phyloP scores from a whole-genome alignment of 345 rosid species.

The Pseudoturritis turrita region DNA sequence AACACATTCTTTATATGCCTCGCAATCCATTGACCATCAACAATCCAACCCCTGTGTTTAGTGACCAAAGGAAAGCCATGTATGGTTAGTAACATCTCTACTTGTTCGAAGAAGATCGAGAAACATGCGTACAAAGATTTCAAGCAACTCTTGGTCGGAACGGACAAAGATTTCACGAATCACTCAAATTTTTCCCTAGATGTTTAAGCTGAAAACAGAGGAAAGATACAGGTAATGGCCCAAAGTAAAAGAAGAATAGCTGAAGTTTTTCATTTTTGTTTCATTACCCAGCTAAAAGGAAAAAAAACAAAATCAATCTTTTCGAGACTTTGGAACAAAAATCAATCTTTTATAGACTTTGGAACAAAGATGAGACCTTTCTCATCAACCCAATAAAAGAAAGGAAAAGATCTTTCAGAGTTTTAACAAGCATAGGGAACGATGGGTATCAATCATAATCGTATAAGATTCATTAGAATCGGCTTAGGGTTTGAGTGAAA shows the following conservation, averaged over 20 bases:
- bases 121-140: background rate
- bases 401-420: too few relatives aligned
- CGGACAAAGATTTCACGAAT: background rate
- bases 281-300: background rate
- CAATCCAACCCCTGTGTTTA: slow-evolving; percentile 64
- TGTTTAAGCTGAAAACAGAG: slow-evolving; percentile 2
- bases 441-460: too few relatives aligned
- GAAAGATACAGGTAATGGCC: background rate
- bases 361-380: background rate
- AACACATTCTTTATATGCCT: slow-evolving; percentile 56
- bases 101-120: background rate
- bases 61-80: background rate
- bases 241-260: background rate
- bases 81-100: background rate
- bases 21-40: slow-evolving; percentile 63
- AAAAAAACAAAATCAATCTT: background rate
- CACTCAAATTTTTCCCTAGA: background rate
- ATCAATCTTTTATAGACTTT: too few relatives aligned
- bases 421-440: background rate
- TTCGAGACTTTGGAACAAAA: background rate
- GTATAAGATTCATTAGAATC: background rate
- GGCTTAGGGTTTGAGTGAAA: too few relatives aligned
- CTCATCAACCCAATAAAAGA: too few relatives aligned
- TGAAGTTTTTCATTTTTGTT: background rate
- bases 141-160: background rate